phyloP scores from a whole-genome alignment of 2,329 filamentous ascomycete genomes.

The Clarireedia paspali region DNA sequence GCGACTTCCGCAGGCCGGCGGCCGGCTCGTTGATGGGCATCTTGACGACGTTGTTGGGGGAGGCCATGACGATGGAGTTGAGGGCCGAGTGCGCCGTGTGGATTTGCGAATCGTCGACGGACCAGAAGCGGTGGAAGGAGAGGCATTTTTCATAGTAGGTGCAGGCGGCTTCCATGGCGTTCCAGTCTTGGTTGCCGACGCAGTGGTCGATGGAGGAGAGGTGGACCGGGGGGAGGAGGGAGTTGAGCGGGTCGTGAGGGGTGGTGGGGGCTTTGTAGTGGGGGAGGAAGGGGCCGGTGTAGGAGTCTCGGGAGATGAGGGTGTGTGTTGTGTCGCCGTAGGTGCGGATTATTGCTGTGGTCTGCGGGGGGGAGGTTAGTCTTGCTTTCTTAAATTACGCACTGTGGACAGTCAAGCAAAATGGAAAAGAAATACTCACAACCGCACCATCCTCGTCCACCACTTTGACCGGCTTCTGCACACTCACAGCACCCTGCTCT shows the following conservation, averaged over 20 bases:
- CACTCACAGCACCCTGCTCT: slow-evolving; percentile 50
- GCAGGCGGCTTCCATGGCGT: slow-evolving; percentile 66
- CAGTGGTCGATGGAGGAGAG: slow-evolving; percentile 87
- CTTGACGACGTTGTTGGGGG: slow-evolving; percentile 78
- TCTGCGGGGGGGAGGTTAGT: slow-evolving; percentile 18
- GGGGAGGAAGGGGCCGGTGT: slow-evolving; percentile 73
- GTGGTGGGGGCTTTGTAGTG: slow-evolving; percentile 57
- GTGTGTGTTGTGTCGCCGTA: slow-evolving; percentile 97
- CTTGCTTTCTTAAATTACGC: too few relatives aligned
- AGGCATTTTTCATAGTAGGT: slow-evolving; percentile 78
- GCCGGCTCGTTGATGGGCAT: slow-evolving; percentile 99
- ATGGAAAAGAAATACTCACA: neutral
- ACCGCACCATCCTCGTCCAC: slow-evolving; percentile 49
- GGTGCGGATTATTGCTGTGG: slow-evolving; percentile 74
- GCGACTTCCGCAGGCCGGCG: slow-evolving; percentile 78
- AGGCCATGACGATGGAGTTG: slow-evolving; percentile 84
- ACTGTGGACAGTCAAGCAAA: neutral
- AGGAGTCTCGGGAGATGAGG: slow-evolving; percentile 64
- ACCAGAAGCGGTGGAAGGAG: slow-evolving; percentile 96
- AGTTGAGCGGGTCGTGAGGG: slow-evolving; percentile 28
- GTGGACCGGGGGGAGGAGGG: slow-evolving; percentile 52
- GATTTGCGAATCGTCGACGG: slow-evolving; percentile 87
- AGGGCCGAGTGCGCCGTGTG: slow-evolving; percentile 88
- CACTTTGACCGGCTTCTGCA: slow-evolving; percentile 50
- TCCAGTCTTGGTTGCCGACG: slow-evolving; percentile 94